A percentile compares a stretch with the other conserved stretches of the same genome.
phyloP scores from a whole-genome alignment of 345 rosid species.

The Eucalyptus regnans region DNA sequence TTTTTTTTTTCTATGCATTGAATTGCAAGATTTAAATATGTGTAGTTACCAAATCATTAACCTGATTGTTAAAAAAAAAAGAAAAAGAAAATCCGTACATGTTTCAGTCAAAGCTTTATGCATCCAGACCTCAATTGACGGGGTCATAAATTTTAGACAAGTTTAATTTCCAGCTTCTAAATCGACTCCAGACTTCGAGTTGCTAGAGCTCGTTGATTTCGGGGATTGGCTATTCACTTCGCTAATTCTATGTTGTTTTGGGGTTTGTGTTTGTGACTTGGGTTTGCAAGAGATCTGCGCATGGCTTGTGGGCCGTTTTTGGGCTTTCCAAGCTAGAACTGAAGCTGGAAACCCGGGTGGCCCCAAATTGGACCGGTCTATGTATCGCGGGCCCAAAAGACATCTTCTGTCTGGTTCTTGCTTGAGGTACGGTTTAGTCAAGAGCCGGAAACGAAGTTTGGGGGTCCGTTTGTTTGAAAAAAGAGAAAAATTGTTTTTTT shows the following conservation, averaged over 20 bases:
- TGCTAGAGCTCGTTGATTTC: not conserved
- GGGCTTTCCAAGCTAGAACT: not conserved
- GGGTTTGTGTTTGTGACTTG: not conserved
- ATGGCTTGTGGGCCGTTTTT: not conserved
- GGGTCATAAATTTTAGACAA: not conserved
- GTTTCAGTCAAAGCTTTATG: not conserved
- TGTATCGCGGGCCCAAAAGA: not conserved
- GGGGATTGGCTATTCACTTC: not conserved
- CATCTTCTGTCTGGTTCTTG: not conserved
- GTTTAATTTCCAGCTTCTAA: not conserved
- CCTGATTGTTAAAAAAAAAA: not conserved
- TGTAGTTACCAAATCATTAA: not conserved
- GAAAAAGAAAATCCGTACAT: too few species aligned
- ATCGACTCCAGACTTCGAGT: not conserved
- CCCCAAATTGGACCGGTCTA: not conserved
- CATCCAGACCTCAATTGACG: not conserved
- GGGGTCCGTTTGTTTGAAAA: not conserved
- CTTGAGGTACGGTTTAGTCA: not conserved
- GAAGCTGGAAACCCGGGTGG: not conserved
- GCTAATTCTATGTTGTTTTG: not conserved
- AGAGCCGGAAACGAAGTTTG: not conserved
- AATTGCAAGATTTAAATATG: not conserved
- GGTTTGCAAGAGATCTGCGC: not conserved
- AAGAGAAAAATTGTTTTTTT: rapidly evolving
- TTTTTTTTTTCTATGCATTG: not conserved